Conservation (phyloP, 768 basidiomycete species). For the Boletus barrowsii region DNA sequence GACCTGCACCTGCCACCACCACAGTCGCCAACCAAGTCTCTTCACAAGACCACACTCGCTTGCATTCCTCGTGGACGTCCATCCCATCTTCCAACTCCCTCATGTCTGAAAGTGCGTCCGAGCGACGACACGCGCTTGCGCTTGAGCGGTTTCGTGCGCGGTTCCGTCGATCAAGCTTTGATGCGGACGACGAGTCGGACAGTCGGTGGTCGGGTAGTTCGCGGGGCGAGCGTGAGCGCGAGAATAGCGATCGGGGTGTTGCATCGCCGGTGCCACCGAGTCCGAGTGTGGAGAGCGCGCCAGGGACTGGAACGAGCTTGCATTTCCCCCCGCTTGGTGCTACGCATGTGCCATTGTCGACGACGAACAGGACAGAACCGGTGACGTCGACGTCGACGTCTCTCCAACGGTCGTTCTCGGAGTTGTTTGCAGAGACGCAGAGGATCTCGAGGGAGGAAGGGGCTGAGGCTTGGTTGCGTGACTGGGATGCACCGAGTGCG, state of each 20-base stretch:
- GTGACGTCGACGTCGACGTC: slow-evolving; percentile 3
- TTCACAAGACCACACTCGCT: slow-evolving; percentile 16
- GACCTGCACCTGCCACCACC: slow-evolving; percentile 9
- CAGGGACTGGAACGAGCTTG: slow-evolving; percentile 5
- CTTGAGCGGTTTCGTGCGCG: slow-evolving; percentile 33
- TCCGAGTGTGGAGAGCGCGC: slow-evolving; percentile 13
- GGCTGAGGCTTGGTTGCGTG: slow-evolving; percentile 12
- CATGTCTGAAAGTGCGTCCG: slow-evolving; percentile 43
- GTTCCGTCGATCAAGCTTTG: slow-evolving; percentile 18
- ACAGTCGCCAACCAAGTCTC: slow-evolving; percentile 1
- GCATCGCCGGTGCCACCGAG: slow-evolving; percentile 13
- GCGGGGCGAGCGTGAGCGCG: slow-evolving; percentile 15
- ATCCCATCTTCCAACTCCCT: slow-evolving; percentile 38
- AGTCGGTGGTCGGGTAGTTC: slow-evolving; percentile 21
- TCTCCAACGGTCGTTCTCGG: slow-evolving; percentile 22
- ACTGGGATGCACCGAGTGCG: slow-evolving; percentile 16
- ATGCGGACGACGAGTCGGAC: slow-evolving; percentile 25
- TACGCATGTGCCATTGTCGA: background rate
- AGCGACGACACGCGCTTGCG: slow-evolving; percentile 38
- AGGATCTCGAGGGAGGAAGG: slow-evolving; percentile 7
- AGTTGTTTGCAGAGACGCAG: slow-evolving; percentile 20
- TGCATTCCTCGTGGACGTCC: slow-evolving; percentile 29
- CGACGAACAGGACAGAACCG: slow-evolving; percentile 7
- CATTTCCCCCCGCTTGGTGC: slow-evolving; percentile 7
- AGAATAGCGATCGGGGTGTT: slow-evolving; percentile 7